Base-by-base conservation (phyloP, 768 basidiomycete genomes). In the Lactarius sp. region DNA sequence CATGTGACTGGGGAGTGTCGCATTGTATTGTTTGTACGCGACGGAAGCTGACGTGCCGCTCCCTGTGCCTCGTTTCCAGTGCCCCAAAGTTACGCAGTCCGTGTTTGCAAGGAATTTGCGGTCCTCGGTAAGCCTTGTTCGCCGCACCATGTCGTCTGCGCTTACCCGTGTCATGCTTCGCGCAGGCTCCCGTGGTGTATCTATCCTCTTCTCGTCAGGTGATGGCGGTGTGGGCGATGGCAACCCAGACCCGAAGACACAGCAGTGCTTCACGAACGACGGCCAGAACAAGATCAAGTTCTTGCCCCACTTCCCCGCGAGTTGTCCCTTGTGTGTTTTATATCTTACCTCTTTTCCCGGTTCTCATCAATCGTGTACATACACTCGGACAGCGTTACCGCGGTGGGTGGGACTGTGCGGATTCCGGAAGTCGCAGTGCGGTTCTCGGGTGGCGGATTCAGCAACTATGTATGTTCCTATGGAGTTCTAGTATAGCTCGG, bases 371-470 rank as follows among this genome's bases (percentile, higher is more conserved):
- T 41, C 14, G 14, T 20, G 14, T 57, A 1, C 37, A 37, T 8
- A 33, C 31, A 10, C n/a, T 1, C 6, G 14, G 20, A 8, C 27
- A 90, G 88, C 65, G 85, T 89, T 20, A 92, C 89, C 4, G 65
- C 85, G 3, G 88, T 92, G 3, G 89, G 89, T 7, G 89, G 83
- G 9, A 90, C 88, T 1, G 73, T 72, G 27, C 65, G 74, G 46
- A 73, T 87, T 55, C 87, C 86, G 0, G 88, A 91, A 71, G 77
- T 77, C 14, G 83, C 83, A 0, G 81, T 79, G 0, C 71, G 57
- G 66, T 86, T 88, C 75, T 88, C 86, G 13, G 86, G 87, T 1
- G 88, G 88, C 41, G 88, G 88, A 3, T 91, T 90, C 75, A 88
- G 86, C 70, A 78, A 88, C 67, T 82, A 84, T 56, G 86, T 87